phyloP scores from a whole-genome alignment of 805 yeast species.

The Schizosaccharomyces pombe region ASM294v3 CU329670.1:3530501-3531000 shows the following conservation, averaged over 20 bases:
- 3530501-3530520: not conserved
- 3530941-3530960: conserved; percentile 71
- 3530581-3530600: too few species aligned
- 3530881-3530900: conserved; percentile 88
- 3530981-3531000: conserved; percentile 79
- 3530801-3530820: conserved; percentile 60
- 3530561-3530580: too few species aligned
- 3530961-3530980: conserved; percentile 94
- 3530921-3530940: conserved; percentile 65
- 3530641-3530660: conserved; percentile 95
- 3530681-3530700: conserved; percentile 93
- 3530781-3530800: conserved; percentile 84
- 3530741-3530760: conserved; percentile 75
- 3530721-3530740: conserved; percentile 80
- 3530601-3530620: too few species aligned
- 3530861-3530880: conserved; percentile 88
- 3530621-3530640: conserved; percentile 73
- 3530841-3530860: conserved; percentile 82
- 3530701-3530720: conserved; percentile 95
- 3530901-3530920: conserved; percentile 94
- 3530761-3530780: conserved; percentile 44
- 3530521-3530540: not conserved
- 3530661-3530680: conserved; percentile 82
- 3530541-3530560: not conserved
- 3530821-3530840: conserved; percentile 64